Percentiles rank a stretch among this genome's conserved stretches.
phyloP scores from a whole-genome alignment of 768 basidiomycete genomes.

The Phlegmacium glaucopus region DNA sequence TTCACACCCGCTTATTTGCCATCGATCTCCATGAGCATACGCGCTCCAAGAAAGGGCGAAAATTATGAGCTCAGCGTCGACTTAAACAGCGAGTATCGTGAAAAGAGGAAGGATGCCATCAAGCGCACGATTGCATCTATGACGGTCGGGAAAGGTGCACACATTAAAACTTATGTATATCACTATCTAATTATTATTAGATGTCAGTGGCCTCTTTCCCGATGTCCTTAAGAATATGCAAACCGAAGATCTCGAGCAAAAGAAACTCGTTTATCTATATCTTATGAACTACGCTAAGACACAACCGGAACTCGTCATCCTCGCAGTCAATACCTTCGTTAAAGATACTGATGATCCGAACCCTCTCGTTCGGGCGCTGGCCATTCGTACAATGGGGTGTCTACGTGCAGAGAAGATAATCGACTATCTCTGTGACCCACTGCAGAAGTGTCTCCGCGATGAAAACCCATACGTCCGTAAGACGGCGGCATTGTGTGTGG shows the following conservation, averaged over 20 bases:
- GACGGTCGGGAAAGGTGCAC: slow-evolving; percentile 95
- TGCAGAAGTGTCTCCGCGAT: slow-evolving; percentile 88
- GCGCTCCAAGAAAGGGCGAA: slow-evolving; percentile 77
- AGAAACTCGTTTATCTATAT: slow-evolving; percentile 99
- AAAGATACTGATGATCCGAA: slow-evolving; percentile 97
- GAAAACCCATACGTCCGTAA: slow-evolving; percentile 99
- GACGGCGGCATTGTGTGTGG: slow-evolving; percentile 95
- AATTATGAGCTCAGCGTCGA: slow-evolving; percentile 97
- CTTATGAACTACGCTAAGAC: slow-evolving; percentile 99
- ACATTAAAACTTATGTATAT: neutral
- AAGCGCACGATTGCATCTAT: slow-evolving; percentile 97
- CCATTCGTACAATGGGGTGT: slow-evolving; percentile 98
- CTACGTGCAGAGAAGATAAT: slow-evolving; percentile 98
- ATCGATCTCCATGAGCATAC: slow-evolving; percentile 42
- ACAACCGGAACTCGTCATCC: slow-evolving; percentile 97
- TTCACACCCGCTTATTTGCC: neutral
- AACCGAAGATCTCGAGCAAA: slow-evolving; percentile 98
- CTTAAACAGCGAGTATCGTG: slow-evolving; percentile 94
- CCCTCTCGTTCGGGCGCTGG: slow-evolving; percentile 92
- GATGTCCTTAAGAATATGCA: slow-evolving; percentile 99
- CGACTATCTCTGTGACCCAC: slow-evolving; percentile 95
- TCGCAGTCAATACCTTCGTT: slow-evolving; percentile 98
- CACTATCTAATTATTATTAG: slow-evolving; percentile 29
- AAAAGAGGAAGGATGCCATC: slow-evolving; percentile 97
- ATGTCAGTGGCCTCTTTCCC: slow-evolving; percentile 93